phyloP scores from a whole-genome alignment of 2,329 filamentous ascomycete species.

The Stemphylium vesicarium region DNA sequence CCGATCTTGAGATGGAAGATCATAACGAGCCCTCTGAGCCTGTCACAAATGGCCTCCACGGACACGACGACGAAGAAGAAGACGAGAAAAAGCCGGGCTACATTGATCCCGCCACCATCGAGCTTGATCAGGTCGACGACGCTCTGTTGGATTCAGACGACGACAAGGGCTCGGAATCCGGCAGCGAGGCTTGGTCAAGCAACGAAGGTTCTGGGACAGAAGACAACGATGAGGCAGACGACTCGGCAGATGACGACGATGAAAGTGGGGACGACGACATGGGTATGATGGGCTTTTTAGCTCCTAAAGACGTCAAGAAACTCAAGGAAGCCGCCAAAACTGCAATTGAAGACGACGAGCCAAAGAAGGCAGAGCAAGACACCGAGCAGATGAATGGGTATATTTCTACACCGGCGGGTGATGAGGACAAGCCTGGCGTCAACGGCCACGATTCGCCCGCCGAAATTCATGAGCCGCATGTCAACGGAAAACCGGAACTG shows the following conservation, averaged over 20 bases:
- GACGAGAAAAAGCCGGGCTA: slow-evolving; percentile 24
- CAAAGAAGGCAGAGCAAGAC: slow-evolving; percentile 47
- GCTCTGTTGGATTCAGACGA: slow-evolving; percentile 48
- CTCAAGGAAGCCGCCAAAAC: slow-evolving; percentile 42
- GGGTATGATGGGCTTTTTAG: slow-evolving; percentile 46
- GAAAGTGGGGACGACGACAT: slow-evolving; percentile 43
- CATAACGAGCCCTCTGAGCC: slow-evolving; percentile 15
- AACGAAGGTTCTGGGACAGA: slow-evolving; percentile 43
- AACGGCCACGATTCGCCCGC: slow-evolving; percentile 18
- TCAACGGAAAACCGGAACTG: slow-evolving; percentile 20
- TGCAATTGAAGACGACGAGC: slow-evolving; percentile 30
- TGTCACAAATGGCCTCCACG: slow-evolving; percentile 33
- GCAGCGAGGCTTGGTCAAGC: slow-evolving; percentile 47
- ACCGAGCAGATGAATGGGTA: slow-evolving; percentile 32
- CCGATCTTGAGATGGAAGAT: slow-evolving; percentile 36
- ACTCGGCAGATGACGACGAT: slow-evolving; percentile 32
- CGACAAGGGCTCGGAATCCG: slow-evolving; percentile 37
- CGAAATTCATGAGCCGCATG: slow-evolving; percentile 12
- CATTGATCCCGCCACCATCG: slow-evolving; percentile 46
- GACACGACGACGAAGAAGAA: slow-evolving; percentile 19
- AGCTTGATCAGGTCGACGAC: slow-evolving; percentile 51
- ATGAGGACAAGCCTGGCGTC: slow-evolving; percentile 48
- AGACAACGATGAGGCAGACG: slow-evolving; percentile 23
- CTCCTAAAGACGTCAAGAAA: slow-evolving; percentile 43
- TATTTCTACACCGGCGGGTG: slow-evolving; percentile 50